Percentiles rank a stretch among this genome's conserved stretches.
Conservation (phyloP, 2,329 filamentous ascomycete species). For the Pseudocercospora eumusae region DNA sequence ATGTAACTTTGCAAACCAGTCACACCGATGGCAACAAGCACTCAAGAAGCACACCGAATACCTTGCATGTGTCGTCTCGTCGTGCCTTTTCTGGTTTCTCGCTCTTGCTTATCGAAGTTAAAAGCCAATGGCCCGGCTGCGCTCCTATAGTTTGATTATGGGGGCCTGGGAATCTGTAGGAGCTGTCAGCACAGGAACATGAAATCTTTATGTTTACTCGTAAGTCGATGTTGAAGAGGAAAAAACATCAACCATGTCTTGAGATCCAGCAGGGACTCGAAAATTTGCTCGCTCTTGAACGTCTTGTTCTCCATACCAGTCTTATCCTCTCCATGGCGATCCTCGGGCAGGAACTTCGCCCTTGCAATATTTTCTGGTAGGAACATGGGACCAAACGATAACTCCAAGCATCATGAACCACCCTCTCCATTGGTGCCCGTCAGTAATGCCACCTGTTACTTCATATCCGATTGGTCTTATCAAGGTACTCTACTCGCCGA, state of each 20-base stretch:
- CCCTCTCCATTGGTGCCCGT: slow-evolving; percentile 23
- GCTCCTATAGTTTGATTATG: slow-evolving; percentile 11
- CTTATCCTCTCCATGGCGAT: slow-evolving; percentile 19
- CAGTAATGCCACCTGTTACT: slow-evolving; percentile 8
- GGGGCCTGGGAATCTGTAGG: slow-evolving; percentile 13
- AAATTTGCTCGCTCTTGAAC: slow-evolving; percentile 52
- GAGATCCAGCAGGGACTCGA: slow-evolving; percentile 57
- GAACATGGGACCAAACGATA: slow-evolving; percentile 15
- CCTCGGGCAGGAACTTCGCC: slow-evolving; percentile 18
- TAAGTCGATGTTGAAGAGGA: slow-evolving; percentile 22
- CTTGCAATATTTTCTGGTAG: slow-evolving; percentile 19
- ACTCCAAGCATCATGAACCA: slow-evolving; percentile 54
- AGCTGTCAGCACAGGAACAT: not conserved
- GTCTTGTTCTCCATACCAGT: slow-evolving; percentile 25
- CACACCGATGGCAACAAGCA: not conserved
- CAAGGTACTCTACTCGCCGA: slow-evolving; percentile 56
- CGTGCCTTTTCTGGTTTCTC: no score
- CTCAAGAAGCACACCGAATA: no score
- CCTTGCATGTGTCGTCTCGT: no score
- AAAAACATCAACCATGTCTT: slow-evolving; percentile 57
- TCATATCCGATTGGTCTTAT: slow-evolving; percentile 16
- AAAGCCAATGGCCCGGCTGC: no score
- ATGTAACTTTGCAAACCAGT: not conserved
- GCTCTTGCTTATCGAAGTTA: no score
- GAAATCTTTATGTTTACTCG: not conserved